These are phyloP conservation scores for Penicillium flavigenum DNA, from an alignment of 495 filamentous ascomycete genomes.

Conservation along the genomic window DNA sequence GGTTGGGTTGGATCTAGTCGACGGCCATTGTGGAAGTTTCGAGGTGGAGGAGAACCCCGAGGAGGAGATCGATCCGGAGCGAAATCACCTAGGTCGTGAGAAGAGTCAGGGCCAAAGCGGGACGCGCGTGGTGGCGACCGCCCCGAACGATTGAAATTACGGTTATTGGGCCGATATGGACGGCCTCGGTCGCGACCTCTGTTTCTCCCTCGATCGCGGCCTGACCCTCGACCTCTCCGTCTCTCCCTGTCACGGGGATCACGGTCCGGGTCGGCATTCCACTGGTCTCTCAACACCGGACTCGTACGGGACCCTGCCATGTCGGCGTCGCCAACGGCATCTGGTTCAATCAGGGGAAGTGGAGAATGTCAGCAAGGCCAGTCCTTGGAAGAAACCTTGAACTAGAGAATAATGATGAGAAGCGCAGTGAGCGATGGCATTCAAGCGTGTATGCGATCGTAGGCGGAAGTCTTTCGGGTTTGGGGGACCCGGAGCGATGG, in stretches of 20 bases:
- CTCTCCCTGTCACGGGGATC: conserved; percentile 40
- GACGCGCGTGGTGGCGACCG: conserved; percentile 43
- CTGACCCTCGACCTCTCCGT: conserved; percentile 41
- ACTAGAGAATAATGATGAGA: conserved; percentile 11
- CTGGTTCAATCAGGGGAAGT: conserved; percentile 29
- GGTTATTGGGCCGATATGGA: conserved; percentile 31
- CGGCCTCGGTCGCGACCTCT: conserved; percentile 39
- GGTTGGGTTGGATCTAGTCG: conserved; percentile 16
- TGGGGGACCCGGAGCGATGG: conserved; percentile 35
- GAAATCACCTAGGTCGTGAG: conserved; percentile 34
- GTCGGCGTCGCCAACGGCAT: conserved; percentile 46
- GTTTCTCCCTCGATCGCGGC: conserved; percentile 39
- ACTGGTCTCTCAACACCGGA: conserved; percentile 58
- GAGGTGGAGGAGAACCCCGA: conserved; percentile 35
- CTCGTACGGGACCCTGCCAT: conserved; percentile 60
- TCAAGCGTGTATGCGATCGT: conserved; percentile 31
- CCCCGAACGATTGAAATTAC: conserved; percentile 30
- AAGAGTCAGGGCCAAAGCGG: conserved; percentile 33
- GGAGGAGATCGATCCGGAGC: conserved; percentile 30
- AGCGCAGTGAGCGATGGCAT: conserved; percentile 22
- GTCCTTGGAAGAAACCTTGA: conserved; percentile 2
- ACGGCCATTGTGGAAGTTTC: conserved; percentile 17
- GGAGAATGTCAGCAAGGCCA: conserved; percentile 10
- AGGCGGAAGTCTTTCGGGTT: conserved; percentile 35
- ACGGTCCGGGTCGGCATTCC: conserved; percentile 49